A percentile compares a stretch with the other conserved stretches of the same genome.
These are phyloP conservation scores for Candida incommunis DNA, from an alignment of 805 yeast species.

Conservation along the genomic window DNA sequence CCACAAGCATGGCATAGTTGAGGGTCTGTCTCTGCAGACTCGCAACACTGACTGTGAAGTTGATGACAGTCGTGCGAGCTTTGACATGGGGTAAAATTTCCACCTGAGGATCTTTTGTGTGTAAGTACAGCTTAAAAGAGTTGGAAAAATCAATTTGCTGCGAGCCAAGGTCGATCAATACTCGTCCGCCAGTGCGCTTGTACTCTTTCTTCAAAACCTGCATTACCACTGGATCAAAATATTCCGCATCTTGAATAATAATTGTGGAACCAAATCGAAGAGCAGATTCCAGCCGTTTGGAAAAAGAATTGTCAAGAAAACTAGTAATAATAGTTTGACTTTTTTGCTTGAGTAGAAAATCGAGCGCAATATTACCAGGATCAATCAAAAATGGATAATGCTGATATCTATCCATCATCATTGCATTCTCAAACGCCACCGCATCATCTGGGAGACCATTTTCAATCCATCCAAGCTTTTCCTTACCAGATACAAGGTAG, in stretches of 20 bases:
- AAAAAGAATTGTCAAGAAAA: slow-evolving; percentile 53
- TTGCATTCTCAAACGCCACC: slow-evolving; percentile 47
- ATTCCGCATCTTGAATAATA: slow-evolving; percentile 66
- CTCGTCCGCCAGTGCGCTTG: slow-evolving; percentile 54
- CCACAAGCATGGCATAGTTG: slow-evolving; percentile 36
- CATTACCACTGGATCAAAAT: slow-evolving; percentile 59
- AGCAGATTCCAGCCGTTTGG: slow-evolving; percentile 63
- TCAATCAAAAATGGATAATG: slow-evolving; percentile 54
- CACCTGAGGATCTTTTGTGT: slow-evolving; percentile 43
- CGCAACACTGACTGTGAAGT: slow-evolving; percentile 59
- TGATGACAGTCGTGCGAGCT: slow-evolving; percentile 48
- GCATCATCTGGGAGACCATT: slow-evolving; percentile 45
- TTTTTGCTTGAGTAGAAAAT: slow-evolving; percentile 21
- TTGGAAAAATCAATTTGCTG: slow-evolving; percentile 54
- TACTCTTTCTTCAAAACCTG: slow-evolving; percentile 49
- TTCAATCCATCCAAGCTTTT: slow-evolving; percentile 36
- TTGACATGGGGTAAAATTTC: slow-evolving; percentile 39
- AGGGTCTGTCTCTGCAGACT: slow-evolving; percentile 51
- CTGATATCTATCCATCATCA: slow-evolving; percentile 30
- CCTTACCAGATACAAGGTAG: slow-evolving; percentile 27
- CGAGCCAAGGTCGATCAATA: slow-evolving; percentile 43
- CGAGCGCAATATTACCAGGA: slow-evolving; percentile 39
- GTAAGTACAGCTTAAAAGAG: slow-evolving; percentile 44
- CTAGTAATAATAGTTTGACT: slow-evolving; percentile 34
- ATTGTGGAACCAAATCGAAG: slow-evolving; percentile 70